Conservation (phyloP, 2,329 filamentous ascomycete species). For the Neodidymelliopsis sp. region DNA sequence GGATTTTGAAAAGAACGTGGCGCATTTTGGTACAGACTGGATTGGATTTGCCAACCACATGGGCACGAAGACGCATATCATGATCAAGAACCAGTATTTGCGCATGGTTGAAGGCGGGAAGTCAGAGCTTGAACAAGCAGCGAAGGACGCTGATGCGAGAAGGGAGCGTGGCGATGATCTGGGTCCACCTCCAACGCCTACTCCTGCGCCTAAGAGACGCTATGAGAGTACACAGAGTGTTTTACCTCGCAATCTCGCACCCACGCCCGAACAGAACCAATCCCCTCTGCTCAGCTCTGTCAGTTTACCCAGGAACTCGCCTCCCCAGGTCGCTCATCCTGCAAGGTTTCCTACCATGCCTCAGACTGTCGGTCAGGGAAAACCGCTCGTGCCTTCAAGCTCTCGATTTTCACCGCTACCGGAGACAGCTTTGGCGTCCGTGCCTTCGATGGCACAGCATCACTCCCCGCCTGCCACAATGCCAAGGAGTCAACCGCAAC, state of each 20-base stretch:
- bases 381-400: conserved; percentile 34
- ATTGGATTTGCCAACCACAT: conserved; percentile 76
- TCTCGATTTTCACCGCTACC: conserved; percentile 29
- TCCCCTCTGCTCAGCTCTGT: conserved; percentile 36
- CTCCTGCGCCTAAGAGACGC: conserved; percentile 56
- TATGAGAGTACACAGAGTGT: conserved; percentile 53
- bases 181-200: conserved; percentile 58
- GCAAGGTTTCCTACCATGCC: conserved; percentile 43
- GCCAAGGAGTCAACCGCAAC: conserved; percentile 34
- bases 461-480: conserved; percentile 41
- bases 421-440: conserved; percentile 38
- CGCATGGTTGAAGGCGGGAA: conserved; percentile 55
- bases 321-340: conserved; percentile 38
- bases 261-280: conserved; percentile 55
- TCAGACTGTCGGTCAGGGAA: conserved; percentile 41
- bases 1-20: conserved; percentile 76
- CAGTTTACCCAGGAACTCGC: conserved; percentile 49
- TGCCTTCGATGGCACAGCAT: conserved; percentile 39
- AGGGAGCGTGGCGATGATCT: conserved; percentile 55
- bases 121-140: conserved; percentile 52
- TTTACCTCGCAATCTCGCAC: conserved; percentile 54
- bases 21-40: conserved; percentile 82
- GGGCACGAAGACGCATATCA: conserved; percentile 85
- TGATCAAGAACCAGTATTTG: conserved; percentile 67
- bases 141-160: conserved; percentile 52